Percentiles rank a stretch among this genome's conserved stretches.
These are phyloP conservation scores for Hagleromyces aurorensis DNA, from an alignment of 805 yeast species.

Conservation along the genomic window DNA sequence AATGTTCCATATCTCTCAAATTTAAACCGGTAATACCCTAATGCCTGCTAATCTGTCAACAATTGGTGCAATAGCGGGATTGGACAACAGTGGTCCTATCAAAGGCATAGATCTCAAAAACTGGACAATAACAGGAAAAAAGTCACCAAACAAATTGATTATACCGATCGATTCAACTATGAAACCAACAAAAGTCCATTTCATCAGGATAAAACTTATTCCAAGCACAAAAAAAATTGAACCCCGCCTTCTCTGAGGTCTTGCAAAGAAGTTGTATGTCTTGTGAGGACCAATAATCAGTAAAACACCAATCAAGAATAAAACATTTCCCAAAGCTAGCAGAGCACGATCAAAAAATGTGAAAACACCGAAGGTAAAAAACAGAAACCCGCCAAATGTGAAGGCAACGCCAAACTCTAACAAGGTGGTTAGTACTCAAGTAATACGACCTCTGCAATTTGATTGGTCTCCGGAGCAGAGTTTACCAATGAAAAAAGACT, in stretches of 20 bases:
- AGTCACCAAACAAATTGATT: constrained; percentile 84
- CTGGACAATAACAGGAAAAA: constrained; percentile 80
- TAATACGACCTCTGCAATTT: not conserved
- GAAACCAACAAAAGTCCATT: constrained; percentile 79
- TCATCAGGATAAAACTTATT: constrained; percentile 61
- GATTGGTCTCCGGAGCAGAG: constrained; percentile 1
- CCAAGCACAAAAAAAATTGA: constrained; percentile 74
- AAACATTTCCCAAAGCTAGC: constrained; percentile 78
- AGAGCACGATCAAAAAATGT: constrained; percentile 85
- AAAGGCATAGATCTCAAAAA: constrained; percentile 82
- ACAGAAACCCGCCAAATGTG: constrained; percentile 72
- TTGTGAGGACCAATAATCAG: constrained; percentile 84
- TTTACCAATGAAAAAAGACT: not conserved
- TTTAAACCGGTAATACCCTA: constrained; percentile 54
- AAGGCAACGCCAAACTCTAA: constrained; percentile 86
- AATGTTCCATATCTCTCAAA: constrained; percentile 1
- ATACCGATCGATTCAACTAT: constrained; percentile 83
- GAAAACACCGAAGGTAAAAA: constrained; percentile 73
- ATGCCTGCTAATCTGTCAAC: constrained; percentile 60
- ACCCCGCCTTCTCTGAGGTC: constrained; percentile 84
- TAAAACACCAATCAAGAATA: constrained; percentile 73
- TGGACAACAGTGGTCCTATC: constrained; percentile 76
- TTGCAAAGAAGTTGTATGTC: constrained; percentile 72
- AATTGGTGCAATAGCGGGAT: constrained; percentile 75
- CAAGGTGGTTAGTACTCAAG: constrained; percentile 2